phyloP scores from a whole-genome alignment of 2,329 filamentous ascomycete species.

The Monosporascus sp. region DNA sequence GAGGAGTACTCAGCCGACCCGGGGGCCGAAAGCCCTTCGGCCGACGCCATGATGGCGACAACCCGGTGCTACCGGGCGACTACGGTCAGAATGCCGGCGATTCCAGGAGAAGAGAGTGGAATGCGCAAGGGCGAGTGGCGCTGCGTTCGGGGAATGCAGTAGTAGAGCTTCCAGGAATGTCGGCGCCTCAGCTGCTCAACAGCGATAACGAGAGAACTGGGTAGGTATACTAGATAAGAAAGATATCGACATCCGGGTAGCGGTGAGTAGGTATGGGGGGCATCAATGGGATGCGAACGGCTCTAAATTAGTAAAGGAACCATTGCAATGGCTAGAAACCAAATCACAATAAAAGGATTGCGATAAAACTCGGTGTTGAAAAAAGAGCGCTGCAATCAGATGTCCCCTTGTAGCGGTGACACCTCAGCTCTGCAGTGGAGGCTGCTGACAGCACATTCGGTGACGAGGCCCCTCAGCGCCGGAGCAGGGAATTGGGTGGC shows the following conservation, averaged over 20 bases:
- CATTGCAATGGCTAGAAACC: slow-evolving; percentile 1
- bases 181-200: neutral
- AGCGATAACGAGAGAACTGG: neutral
- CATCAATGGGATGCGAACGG: slow-evolving; percentile 4
- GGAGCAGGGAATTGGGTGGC: neutral
- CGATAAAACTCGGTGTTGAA: neutral
- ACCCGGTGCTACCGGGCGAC: neutral
- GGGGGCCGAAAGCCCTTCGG: slow-evolving; percentile 58
- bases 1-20: slow-evolving; percentile 70
- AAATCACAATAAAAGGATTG: neutral
- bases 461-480: slow-evolving; percentile 9
- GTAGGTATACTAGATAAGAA: slow-evolving; percentile 1
- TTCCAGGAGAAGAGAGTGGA: slow-evolving; percentile 6
- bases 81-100: neutral
- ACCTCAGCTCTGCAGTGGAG: slow-evolving; percentile 3
- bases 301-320: slow-evolving; percentile 3
- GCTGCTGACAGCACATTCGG: slow-evolving; percentile 8
- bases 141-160: neutral
- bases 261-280: neutral
- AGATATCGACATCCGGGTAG: slow-evolving; percentile 3
- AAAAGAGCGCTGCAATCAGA: neutral
- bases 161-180: slow-evolving; percentile 10
- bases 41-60: slow-evolving; percentile 55
- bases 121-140: slow-evolving; percentile 9
- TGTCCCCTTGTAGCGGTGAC: neutral